Base-by-base conservation (phyloP, 164 flowering plant species). In the Vitis riparia region DNA sequence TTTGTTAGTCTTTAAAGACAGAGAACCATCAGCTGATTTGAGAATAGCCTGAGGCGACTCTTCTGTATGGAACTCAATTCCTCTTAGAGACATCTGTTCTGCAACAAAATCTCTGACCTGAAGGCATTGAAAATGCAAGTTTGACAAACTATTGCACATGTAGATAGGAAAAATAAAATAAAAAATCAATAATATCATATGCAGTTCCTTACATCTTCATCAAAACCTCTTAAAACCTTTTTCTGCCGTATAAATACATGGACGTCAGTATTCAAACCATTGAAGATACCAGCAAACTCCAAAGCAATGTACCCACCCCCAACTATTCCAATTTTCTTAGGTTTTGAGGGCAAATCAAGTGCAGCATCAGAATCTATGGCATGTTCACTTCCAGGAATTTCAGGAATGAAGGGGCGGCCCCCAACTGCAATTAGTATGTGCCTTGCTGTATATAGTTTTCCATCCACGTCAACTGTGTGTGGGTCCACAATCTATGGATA, bases 231-330 rank as follows among this genome's bases (percentile, higher is more conserved):
- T 23, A 96, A 73, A 71, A 93, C 94, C 78, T 93, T 75, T 57
- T 92, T 88, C 74, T 93, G 97, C 67, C 99, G 70, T 65, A 96
- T 92, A 77, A 96, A 96, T 55, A 96, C 95, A 82, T 96, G 98
- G 60, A 91, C 98, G 4, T 96, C 97, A 80, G 97, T 92, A 70
- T 49, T 71, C 70, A 93, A 83, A 23, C 99, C 98, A 82, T 91
- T 96, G 80, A 96, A 96, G 77, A 96, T 93, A 48, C 99, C 99
- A 59, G 99, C 98, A 83, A 95, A 93, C 79, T 95, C 99, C 76
- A 93, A 27, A 63, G 97, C 97, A 63, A 96, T 96, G 79, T 93
- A 96, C 7, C 99, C 99, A 69, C 99, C 99, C 19, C 98, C 99
- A 70, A 93, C 82, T 50, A 93, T 96, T 5, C 98, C 99, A 78